These are phyloP conservation scores for Leishmania aethiopica DNA, from an alignment of 208 protist genomes.

Conservation along the genomic window DNA sequence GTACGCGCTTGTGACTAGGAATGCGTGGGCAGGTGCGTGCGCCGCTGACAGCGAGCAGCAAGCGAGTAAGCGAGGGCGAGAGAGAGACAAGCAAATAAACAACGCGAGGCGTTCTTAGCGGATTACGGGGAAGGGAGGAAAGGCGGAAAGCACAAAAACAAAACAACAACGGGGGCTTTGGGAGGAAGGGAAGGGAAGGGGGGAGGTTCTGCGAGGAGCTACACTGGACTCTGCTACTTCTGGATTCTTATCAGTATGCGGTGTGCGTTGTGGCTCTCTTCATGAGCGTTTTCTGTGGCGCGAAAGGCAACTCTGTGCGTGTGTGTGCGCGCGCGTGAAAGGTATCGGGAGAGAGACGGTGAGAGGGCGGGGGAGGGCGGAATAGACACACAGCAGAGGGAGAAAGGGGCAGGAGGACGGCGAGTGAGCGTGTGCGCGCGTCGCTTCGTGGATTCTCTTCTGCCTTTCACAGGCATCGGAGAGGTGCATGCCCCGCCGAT, in stretches of 20 bases:
- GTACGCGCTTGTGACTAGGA: not conserved
- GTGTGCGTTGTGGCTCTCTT: slow-evolving; percentile 5
- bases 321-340: not conserved
- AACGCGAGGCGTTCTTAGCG: not conserved
- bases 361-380: not conserved
- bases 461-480: not conserved
- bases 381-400: not conserved
- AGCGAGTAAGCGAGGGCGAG: not conserved
- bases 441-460: not conserved
- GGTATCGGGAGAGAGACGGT: not conserved
- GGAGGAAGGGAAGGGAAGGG: too few relatives aligned
- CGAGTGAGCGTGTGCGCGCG: not conserved
- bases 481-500: not conserved
- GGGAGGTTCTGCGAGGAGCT: not conserved
- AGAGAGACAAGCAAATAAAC: not conserved
- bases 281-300: slow-evolving; percentile 5
- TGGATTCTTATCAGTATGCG: slow-evolving; percentile 6
- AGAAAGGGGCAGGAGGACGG: not conserved
- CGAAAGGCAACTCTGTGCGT: slow-evolving; percentile 4
- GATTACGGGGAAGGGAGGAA: not conserved
- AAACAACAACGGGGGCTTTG: not conserved
- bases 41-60: not conserved
- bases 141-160: not conserved
- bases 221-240: slow-evolving; percentile 7
- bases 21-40: not conserved